A percentile compares a stretch with the other conserved stretches of the same genome.
phyloP scores from a whole-genome alignment of 208 protist genomes.

The Entamoeba histolytica region DNA sequence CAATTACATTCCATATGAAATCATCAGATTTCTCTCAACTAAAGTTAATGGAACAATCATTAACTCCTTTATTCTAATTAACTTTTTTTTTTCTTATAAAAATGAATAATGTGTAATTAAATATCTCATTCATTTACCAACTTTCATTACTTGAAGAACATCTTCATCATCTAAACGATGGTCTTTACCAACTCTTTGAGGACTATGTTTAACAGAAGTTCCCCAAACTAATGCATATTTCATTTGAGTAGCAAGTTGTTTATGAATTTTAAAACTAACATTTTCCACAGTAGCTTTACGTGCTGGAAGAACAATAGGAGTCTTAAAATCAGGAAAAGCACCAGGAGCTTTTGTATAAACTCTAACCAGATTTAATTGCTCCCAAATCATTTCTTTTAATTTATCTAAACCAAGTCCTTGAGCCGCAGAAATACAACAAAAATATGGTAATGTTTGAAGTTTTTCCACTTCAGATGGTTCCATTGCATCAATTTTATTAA shows the following conservation, averaged over 20 bases:
- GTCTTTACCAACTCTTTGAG: constrained; percentile 75
- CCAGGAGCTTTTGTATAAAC: constrained; percentile 86
- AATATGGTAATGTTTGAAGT: constrained; percentile 13
- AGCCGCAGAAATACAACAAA: constrained; percentile 25
- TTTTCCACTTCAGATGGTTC: constrained; percentile 28
- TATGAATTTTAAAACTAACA: constrained; percentile 87
- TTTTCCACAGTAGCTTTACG: constrained; percentile 57
- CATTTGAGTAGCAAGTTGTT: constrained; percentile 73
- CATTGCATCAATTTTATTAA: constrained; percentile 31
- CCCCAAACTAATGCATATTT: constrained; percentile 95
- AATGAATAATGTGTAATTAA: too few relatives aligned
- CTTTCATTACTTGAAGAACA: constrained; percentile 76
- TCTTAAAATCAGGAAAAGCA: constrained; percentile 81
- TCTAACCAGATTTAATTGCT: constrained; percentile 78
- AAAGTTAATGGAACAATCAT: too few relatives aligned
- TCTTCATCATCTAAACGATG: constrained; percentile 90
- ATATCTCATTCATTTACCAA: too few relatives aligned
- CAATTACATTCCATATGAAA: too few relatives aligned
- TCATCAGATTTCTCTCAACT: too few relatives aligned
- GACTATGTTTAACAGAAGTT: constrained; percentile 79
- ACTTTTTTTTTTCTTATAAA: too few relatives aligned
- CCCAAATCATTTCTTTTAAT: constrained; percentile 87
- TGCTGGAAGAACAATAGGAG: constrained; percentile 70
- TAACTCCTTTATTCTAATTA: too few relatives aligned
- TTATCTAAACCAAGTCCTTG: constrained; percentile 36